Base-by-base conservation (phyloP, 192 early-diverging fungal genomes). In the Mortierella hygrophila region DNA sequence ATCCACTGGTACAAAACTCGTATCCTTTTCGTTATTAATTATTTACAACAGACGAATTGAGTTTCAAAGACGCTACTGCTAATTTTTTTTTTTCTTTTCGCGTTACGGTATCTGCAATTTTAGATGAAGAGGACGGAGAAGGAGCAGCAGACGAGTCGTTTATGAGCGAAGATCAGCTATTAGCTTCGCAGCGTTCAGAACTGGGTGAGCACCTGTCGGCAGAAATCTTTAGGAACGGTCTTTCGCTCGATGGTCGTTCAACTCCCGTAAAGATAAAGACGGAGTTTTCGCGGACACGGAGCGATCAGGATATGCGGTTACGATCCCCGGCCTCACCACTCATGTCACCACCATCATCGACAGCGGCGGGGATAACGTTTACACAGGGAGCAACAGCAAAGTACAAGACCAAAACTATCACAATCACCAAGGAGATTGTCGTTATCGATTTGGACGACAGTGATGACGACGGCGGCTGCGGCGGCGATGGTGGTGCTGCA, bases 391-490 rank as follows among this genome's bases (percentile, higher is more conserved):
- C 73, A 75, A 2, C n/a, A 6, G 23, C 26, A 65, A 65, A 32
- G 60, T 65, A 65, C 29, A 65, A 65, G 40, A 5, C 4, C n/a
- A 57, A 8, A 1, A 38, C 32, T n/a, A 44, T 35, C 3, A 32
- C 38, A 13, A 9, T 63, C 16, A 65, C 60, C 21, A 68, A 68
- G 42, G 69, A 79, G 32, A 8, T 79, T 23, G 46, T 74, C 18
- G 32, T 80, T 65, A 80, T 80, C 32, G 71, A 74, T 10, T 44
- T 74, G 6, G 78, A 74, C 16, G 60, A 65, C 29, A 72, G 74
- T 29, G 78, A 80, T 16, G 78, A 80, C 72, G 63, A 70, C 32
- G 32, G 37, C 21, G 49, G 26, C 0, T 4, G 23, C n/a, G 23
- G 26, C n/a, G 13, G 54, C 6, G 23, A 4, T 38, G 16, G 16